Evolutionary conservation across 2,329 filamentous ascomycete genomes (phyloP).

Genomic region (Aspergillus sp.): DNA sequence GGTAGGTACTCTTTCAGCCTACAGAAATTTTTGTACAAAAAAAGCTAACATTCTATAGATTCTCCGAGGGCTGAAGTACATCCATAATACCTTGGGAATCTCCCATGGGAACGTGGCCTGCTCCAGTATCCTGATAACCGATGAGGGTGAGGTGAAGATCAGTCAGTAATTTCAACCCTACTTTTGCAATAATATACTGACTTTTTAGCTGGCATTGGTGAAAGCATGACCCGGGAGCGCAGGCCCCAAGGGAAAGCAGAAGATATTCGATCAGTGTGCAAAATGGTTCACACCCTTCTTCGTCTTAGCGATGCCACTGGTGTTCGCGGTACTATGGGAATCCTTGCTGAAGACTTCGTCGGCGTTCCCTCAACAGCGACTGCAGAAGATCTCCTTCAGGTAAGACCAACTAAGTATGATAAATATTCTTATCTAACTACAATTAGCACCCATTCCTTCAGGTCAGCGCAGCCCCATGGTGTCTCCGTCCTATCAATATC

Average conservation of each 20-base stretch:
- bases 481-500: no score
- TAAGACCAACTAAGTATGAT: slow-evolving; percentile 4
- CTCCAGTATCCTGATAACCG: slow-evolving; percentile 3
- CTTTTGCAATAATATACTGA: neutral
- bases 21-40: no score
- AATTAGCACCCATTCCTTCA: no score
- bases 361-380: slow-evolving; percentile 2
- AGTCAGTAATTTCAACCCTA: slow-evolving; percentile 1
- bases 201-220: slow-evolving; percentile 5
- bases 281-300: slow-evolving; percentile 3
- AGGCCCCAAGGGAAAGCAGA: neutral
- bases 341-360: slow-evolving; percentile 7
- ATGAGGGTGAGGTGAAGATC: slow-evolving; percentile 6
- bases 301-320: slow-evolving; percentile 1
- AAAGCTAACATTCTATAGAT: slow-evolving; percentile 2
- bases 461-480: no score
- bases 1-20: no score
- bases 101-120: slow-evolving; percentile 2
- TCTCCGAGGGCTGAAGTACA: slow-evolving; percentile 5
- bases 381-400: slow-evolving; percentile 5
- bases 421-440: no score
- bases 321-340: slow-evolving; percentile 3
- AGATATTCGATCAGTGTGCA: slow-evolving; percentile 4
- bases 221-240: slow-evolving; percentile 3
- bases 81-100: slow-evolving; percentile 5